Evolutionary conservation across 2,329 filamentous ascomycete genomes (phyloP), one percentile per base, ranked within the genome.

Genomic region (Hymenoscyphus scutula): DNA sequence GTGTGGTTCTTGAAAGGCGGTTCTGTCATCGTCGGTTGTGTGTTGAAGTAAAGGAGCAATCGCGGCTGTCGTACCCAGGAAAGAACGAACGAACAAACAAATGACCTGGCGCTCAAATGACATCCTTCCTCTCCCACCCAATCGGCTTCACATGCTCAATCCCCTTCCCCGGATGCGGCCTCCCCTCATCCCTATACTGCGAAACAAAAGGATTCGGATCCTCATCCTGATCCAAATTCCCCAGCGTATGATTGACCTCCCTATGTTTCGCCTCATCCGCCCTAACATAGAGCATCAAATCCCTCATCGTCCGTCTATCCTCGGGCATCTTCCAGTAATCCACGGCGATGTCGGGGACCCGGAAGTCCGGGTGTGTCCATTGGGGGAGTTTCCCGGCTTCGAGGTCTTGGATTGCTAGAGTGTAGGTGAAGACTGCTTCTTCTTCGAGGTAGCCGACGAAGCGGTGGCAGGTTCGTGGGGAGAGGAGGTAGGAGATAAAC

Each of bases 401-500:
- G 27, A 99, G 84, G 73, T 98, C 95, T 68, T 87, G 81, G 70
- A 98, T 90, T 64, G 92, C 91, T 57, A 92, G 87, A 0, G 92
- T 95, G 79, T 99, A 99, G 0, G 95, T 99, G 73, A 96, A 84
- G 1, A 98, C 94, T 8, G 95, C 95, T 77, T 99, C 95, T 76
- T 99, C 95, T 77, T 99, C 95, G 13, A 99, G 86, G 71, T 98
- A 98, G 1, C 93, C 95, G 59, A 98, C 93, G 76, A 99, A 98
- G 53, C 95, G 89, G 76, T 99, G 95, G 72, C 91, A 94, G 66
- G 91, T 94, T 65, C 88, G 87, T 6, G 95, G 94, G 1, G 89
- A 92, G 64, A 97, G 73, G 37, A 99, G 86, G 77, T 98, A 98
- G 55, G 89, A 84, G 65, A 97, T 64, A 82, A 99, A 98, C 75